Evolutionary conservation across 2,329 filamentous ascomycete species (phyloP).

Genomic region (Lasiodiplodia hormozganensis): DNA sequence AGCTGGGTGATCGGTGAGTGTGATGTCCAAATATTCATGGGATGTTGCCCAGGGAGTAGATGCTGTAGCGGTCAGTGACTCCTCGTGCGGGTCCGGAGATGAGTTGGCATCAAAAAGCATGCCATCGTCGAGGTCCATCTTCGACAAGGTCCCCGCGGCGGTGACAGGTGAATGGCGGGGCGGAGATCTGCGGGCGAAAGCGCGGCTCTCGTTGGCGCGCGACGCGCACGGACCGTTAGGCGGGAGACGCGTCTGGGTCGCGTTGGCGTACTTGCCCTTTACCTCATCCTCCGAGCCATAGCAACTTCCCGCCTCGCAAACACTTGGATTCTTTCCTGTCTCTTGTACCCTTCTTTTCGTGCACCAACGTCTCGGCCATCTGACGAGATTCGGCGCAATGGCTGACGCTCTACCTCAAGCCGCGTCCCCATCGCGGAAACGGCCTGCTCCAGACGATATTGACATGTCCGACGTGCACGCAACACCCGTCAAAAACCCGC

Average conservation of each 20-base stretch:
- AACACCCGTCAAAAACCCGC: constrained; percentile 34
- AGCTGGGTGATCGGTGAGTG: not conserved
- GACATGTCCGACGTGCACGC: constrained; percentile 31
- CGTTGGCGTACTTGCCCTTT: constrained; percentile 14
- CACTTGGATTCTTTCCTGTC: not conserved
- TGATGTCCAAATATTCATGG: constrained; percentile 17
- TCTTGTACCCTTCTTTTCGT: not conserved
- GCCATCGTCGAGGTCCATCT: constrained; percentile 35
- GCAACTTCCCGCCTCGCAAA: not conserved
- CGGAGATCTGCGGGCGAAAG: constrained; percentile 11
- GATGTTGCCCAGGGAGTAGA: constrained; percentile 11
- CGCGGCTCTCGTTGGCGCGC: not conserved
- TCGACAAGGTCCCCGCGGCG: not conserved
- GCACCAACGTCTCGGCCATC: not conserved
- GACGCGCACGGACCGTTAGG: constrained; percentile 8
- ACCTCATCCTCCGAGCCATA: not conserved
- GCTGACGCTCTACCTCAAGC: constrained; percentile 35
- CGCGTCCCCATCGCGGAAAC: constrained; percentile 39
- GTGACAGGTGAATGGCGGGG: constrained; percentile 15
- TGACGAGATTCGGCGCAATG: constrained; percentile 34
- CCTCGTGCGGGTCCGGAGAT: constrained; percentile 31
- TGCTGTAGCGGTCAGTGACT: constrained; percentile 30
- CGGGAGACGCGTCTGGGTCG: constrained; percentile 18
- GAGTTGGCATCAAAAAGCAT: constrained; percentile 38
- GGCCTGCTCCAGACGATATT: constrained; percentile 42